Evolutionary conservation across 371 early-diverging fungal species (phyloP).

Genomic region (Apophysomyces elegans): DNA sequence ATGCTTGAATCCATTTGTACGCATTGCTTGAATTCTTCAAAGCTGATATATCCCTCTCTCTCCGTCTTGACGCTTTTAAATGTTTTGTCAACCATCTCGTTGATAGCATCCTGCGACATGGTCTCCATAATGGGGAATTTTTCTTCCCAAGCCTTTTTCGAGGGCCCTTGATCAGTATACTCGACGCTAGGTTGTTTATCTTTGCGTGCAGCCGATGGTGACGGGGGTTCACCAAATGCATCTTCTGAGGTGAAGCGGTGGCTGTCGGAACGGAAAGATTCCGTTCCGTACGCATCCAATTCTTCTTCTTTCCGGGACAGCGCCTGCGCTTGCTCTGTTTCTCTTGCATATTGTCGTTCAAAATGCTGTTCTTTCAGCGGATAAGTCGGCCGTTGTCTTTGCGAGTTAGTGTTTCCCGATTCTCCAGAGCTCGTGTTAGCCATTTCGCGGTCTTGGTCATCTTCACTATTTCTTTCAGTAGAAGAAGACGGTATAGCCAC

Average conservation of each 20-base stretch:
- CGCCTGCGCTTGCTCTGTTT: constrained; percentile 30
- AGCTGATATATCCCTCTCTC: constrained; percentile 68
- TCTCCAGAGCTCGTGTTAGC: constrained; percentile 7
- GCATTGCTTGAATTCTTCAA: constrained; percentile 79
- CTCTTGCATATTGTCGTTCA: constrained; percentile 29
- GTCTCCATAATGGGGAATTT: constrained; percentile 88
- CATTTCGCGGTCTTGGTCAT: constrained; percentile 19
- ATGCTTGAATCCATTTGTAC: constrained; percentile 71
- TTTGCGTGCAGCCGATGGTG: constrained; percentile 12
- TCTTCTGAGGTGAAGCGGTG: constrained; percentile 16
- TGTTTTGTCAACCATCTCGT: constrained; percentile 92
- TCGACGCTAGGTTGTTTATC: constrained; percentile 23
- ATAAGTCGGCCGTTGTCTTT: constrained; percentile 26
- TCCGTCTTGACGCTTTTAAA: constrained; percentile 69
- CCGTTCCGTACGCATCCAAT: not conserved
- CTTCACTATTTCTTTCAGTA: constrained; percentile 25
- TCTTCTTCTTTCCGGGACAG: constrained; percentile 15
- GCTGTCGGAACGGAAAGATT: constrained; percentile 22
- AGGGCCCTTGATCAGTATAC: constrained; percentile 10
- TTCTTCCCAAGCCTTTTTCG: constrained; percentile 56
- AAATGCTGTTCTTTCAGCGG: constrained; percentile 48
- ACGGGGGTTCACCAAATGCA: not conserved
- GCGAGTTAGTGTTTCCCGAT: not conserved
- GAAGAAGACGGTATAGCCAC: constrained; percentile 72
- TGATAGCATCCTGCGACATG: constrained; percentile 90